Evolutionary conservation across 1,139 yeast genomes (phyloP), one percentile per base, ranked within the genome.

Genomic region (Zygoascus hellenicus): DNA sequence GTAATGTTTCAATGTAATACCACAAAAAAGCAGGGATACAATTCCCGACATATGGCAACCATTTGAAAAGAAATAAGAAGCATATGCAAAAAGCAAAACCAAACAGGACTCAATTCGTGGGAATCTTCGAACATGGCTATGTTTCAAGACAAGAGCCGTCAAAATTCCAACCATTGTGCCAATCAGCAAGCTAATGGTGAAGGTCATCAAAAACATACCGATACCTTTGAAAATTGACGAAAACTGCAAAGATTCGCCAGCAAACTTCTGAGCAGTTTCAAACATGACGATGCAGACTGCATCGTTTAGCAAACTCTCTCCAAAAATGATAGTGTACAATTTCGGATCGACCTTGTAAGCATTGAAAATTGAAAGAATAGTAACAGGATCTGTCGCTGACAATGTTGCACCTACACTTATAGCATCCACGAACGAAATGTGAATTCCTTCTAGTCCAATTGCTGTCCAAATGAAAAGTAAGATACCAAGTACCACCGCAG

Each of bases 11-110:
- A 94, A 71, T 2, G 98, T 92, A 53, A 94, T 90, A 47, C 98
- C 98, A 65, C 97, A 92, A 69, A 94, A 94, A 54, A 94, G 70
- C 54, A 94, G 73, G 1, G 97, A 88, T 6, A 94, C 99, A 58
- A 92, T 94, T 43, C 99, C 99, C 5, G 97, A 89, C 98, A 92
- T 92, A 64, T 94, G 98, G 57, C 98, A 94, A 38, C 98, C 99
- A 63, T 92, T 94, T 43, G 97, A 90, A 67, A 94, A 92, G 72
- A 94, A 94, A 64, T 94, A 94, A 0, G 97, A 87, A 57, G 90
- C 96, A 63, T 94, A 94, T 7, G 98, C 97, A 64, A 90, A 83
- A 54, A 94, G 70, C 45, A 92, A 70, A 22, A 94, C 95, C 53
- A 94, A 67, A 65, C 98, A 92, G 16, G 97, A 87, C 70, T 94